Conservation (phyloP, 2,329 filamentous ascomycete genomes). For the Dothideomycetidae sp. region DNA sequence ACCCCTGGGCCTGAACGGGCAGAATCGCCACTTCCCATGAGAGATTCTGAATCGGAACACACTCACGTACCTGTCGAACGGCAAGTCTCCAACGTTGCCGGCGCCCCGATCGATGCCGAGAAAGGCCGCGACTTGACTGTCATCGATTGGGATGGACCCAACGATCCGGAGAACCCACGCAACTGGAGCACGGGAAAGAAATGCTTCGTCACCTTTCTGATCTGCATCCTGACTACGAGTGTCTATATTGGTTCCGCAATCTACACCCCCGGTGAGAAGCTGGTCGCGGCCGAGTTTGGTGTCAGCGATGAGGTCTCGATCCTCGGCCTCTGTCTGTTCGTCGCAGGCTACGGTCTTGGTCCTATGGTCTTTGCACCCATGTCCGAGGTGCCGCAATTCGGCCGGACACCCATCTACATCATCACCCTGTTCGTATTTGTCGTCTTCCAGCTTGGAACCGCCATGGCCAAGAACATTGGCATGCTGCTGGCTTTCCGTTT, state of each 20-base stretch:
- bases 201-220: constrained; percentile 31
- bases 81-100: constrained; percentile 27
- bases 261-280: constrained; percentile 28
- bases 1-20: constrained; percentile 8
- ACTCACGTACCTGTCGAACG: constrained; percentile 14
- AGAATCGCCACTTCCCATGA: constrained; percentile 14
- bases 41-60: constrained; percentile 1
- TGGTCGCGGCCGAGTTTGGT: constrained; percentile 25
- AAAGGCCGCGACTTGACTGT: constrained; percentile 38
- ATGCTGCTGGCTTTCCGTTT: constrained; percentile 39
- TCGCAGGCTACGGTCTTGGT: constrained; percentile 11
- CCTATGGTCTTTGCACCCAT: constrained; percentile 23
- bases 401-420: constrained; percentile 33
- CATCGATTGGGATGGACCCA: constrained; percentile 37
- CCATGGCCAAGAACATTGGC: constrained; percentile 34
- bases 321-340: constrained; percentile 29
- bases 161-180: constrained; percentile 33
- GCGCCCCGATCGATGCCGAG: constrained; percentile 34
- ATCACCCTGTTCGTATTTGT: constrained; percentile 32
- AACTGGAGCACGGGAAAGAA: constrained; percentile 35
- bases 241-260: constrained; percentile 36
- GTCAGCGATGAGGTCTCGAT: constrained; percentile 28
- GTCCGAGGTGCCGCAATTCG: constrained; percentile 35
- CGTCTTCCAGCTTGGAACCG: constrained; percentile 33
- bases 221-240: constrained; percentile 34